Base-by-base conservation (phyloP, 73 alveolate genomes). In the Paramecium primaurelia region DNA sequence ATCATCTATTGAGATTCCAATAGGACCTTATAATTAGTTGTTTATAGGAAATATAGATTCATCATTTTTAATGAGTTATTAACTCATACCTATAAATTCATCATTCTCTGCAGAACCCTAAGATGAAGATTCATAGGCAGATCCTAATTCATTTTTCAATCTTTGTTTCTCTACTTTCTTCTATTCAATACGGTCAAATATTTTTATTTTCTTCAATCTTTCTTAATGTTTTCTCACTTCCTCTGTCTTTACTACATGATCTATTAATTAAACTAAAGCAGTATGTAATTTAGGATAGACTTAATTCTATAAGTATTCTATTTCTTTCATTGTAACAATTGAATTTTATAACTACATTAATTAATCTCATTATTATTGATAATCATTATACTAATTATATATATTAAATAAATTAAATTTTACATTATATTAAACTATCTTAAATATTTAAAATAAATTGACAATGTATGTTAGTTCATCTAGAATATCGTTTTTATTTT, bases 111-210 rank as follows among this genome's bases (percentile, higher is more conserved):
- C 42, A 37, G 83, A 86, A 2, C 86, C 68, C 25, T 86, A 30
- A 16, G 86, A 86, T 12, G 77, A 84, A 8, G 86, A 86, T 58
- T 47, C 83, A 40, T 71, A 88, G 0, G 77, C 49, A 1, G 71
- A 71, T 42, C 94, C 94, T 30, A 89, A 89, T 11, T 89, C 94
- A 20, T 59, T 85, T 49, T 89, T 89, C 59, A 89, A 71, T 26
- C 88, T 89, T 30, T 89, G 71, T 16, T 89, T 89, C 54, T 89
- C 94, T n/a, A 89, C 94, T 49, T 89, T 89, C 84, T 89, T 89
- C 49, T 89, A 49, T 73, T 89, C 94, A 28, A 89, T 44, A 10
- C 59, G 42, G 51, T 89, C 94, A 89, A 89, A 89, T 38, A 89
- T 83, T 89, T 89, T 89, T 12, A 71, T 89, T 34, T 83, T 89